Evolutionary conservation across 208 protist species (phyloP).

Genomic region (Leptomonas seymouri): DNA sequence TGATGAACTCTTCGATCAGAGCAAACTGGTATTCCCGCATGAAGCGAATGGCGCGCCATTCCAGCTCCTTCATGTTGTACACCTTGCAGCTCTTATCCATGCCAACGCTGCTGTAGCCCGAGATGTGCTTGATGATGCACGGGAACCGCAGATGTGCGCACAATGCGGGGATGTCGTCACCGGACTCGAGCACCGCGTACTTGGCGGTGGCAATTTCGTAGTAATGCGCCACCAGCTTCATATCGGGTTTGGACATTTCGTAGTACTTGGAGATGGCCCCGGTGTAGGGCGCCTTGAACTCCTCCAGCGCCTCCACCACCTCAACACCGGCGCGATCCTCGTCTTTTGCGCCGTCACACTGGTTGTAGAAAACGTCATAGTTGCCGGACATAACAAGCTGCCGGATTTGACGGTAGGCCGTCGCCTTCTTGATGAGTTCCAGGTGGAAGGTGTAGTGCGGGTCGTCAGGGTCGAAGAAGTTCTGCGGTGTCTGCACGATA

Average conservation of each 20-base stretch:
- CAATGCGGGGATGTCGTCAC: conserved; percentile 49
- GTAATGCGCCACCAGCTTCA: conserved; percentile 91
- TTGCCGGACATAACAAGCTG: conserved; percentile 79
- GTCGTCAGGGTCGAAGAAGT: conserved; percentile 71
- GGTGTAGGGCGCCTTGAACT: conserved; percentile 90
- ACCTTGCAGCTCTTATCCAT: conserved; percentile 93
- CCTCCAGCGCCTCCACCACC: conserved; percentile 87
- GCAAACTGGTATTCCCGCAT: conserved; percentile 84
- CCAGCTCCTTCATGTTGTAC: conserved; percentile 53
- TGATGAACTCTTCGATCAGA: conserved; percentile 90
- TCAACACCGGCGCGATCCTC: conserved; percentile 88
- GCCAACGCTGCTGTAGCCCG: conserved; percentile 88
- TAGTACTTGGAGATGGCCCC: conserved; percentile 90
- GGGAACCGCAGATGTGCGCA: conserved; percentile 65
- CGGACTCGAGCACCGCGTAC: conserved; percentile 62
- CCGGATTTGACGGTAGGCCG: conserved; percentile 79
- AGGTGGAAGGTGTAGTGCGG: conserved; percentile 65
- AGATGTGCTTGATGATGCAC: conserved; percentile 91
- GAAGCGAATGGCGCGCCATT: conserved; percentile 56
- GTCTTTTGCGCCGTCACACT: conserved; percentile 90
- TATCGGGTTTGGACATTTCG: conserved; percentile 88
- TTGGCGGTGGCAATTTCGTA: conserved; percentile 66
- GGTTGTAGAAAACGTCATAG: conserved; percentile 92
- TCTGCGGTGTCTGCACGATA: conserved; percentile 75
- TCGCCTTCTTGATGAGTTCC: conserved; percentile 81